phyloP scores from a whole-genome alignment of 495 filamentous ascomycete species.

The Cudoniella acicularis region DNA sequence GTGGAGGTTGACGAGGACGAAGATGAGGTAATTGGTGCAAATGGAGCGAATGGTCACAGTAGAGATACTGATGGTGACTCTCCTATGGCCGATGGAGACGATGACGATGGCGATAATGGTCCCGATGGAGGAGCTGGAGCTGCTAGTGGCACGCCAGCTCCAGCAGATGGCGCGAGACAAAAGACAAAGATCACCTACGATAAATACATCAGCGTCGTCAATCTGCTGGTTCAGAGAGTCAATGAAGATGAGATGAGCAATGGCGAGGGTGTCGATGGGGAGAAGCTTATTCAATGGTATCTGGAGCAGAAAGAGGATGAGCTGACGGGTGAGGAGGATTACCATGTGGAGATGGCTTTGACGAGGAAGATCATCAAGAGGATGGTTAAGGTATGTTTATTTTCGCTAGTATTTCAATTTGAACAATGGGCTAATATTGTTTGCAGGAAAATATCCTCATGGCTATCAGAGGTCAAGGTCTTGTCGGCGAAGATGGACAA shows the following conservation, averaged over 20 bases:
- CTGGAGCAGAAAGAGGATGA: constrained; percentile 89
- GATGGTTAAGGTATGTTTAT: constrained; percentile 82
- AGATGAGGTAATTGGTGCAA: constrained; percentile 37
- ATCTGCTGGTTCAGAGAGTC: constrained; percentile 74
- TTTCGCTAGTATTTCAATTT: neutral
- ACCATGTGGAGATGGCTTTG: constrained; percentile 69
- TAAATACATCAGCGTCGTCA: constrained; percentile 88
- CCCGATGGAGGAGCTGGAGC: constrained; percentile 30
- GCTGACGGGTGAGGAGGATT: constrained; percentile 72
- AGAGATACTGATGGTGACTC: constrained; percentile 65
- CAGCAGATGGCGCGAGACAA: constrained; percentile 34
- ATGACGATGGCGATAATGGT: constrained; percentile 37
- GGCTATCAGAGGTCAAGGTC: constrained; percentile 81
- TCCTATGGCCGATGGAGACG: constrained; percentile 59
- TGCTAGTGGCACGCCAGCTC: constrained; percentile 19
- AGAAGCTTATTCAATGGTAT: constrained; percentile 87
- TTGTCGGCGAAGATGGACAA: constrained; percentile 51
- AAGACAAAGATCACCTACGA: constrained; percentile 94
- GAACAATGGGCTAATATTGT: neutral
- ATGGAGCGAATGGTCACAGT: constrained; percentile 24
- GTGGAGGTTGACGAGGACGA: constrained; percentile 92
- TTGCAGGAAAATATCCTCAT: constrained; percentile 90
- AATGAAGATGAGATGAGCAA: constrained; percentile 67
- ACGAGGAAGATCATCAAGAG: constrained; percentile 88
- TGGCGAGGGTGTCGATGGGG: constrained; percentile 87